phyloP scores from a whole-genome alignment of 257 asterid species.

The Mentha longifolia region DNA sequence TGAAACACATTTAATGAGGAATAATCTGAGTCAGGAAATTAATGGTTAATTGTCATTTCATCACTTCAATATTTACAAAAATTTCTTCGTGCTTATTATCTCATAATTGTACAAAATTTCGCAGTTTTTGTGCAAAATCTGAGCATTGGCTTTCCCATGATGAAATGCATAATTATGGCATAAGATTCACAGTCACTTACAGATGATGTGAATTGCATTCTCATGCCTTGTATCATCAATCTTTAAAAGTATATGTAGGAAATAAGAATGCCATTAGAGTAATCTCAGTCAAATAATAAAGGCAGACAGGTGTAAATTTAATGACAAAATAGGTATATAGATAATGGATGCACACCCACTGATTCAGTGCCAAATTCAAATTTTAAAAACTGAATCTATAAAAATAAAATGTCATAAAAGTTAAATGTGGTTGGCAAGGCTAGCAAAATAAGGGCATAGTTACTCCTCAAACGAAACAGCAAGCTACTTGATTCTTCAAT shows the following conservation, averaged over 20 bases:
- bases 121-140: background rate
- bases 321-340: background rate
- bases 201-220: background rate
- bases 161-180: background rate
- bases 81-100: no score
- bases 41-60: background rate
- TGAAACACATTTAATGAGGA: background rate
- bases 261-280: background rate
- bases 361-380: slow-evolving; percentile 8
- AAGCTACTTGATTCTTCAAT: slow-evolving; percentile 15
- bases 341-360: slow-evolving; percentile 11
- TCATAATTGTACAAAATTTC: background rate
- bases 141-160: background rate
- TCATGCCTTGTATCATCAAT: no score
- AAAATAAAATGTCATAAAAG: background rate
- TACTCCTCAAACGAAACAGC: background rate
- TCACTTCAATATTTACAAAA: background rate
- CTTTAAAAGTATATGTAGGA: no score
- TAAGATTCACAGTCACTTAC: background rate
- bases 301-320: background rate
- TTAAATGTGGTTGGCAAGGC: background rate
- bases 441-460: background rate
- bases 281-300: background rate
- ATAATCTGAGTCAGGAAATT: background rate
- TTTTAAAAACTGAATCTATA: slow-evolving; percentile 20